These are phyloP conservation scores for Zopfochytrium polystomum DNA, from an alignment of 371 early-diverging fungal genomes.

Conservation along the genomic window DNA sequence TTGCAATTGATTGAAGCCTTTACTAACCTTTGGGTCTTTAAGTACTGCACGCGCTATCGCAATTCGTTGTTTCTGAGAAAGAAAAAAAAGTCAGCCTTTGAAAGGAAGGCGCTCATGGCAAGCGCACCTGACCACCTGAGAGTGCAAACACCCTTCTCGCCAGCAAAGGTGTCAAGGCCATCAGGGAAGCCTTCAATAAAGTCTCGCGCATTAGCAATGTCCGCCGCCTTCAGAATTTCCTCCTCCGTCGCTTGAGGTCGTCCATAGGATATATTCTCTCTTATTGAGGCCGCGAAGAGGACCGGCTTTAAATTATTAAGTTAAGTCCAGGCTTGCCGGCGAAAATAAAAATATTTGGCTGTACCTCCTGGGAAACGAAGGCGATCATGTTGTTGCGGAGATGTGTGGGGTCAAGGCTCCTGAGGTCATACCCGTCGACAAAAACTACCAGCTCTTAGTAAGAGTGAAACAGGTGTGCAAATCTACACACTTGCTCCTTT, in stretches of 20 bases:
- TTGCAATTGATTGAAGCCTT: background rate
- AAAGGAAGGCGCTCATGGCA: background rate
- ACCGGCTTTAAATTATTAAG: conserved; percentile 16
- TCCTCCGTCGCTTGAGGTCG: conserved; percentile 54
- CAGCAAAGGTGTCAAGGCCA: conserved; percentile 77
- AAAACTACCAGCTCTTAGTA: conserved; percentile 7
- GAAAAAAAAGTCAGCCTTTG: background rate
- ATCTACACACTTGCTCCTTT: conserved; percentile 10
- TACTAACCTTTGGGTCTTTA: conserved; percentile 24
- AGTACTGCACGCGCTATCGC: conserved; percentile 36
- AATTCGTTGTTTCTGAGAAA: conserved; percentile 69
- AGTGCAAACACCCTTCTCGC: conserved; percentile 77
- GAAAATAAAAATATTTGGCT: background rate
- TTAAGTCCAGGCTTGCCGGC: background rate
- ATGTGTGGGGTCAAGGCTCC: conserved; percentile 6
- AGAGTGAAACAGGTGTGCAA: background rate
- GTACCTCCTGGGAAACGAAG: conserved; percentile 26
- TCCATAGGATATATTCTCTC: conserved; percentile 44
- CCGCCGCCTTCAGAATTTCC: conserved; percentile 60
- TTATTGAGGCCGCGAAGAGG: conserved; percentile 38
- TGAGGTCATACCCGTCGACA: conserved; percentile 24
- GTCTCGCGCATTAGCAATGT: conserved; percentile 60
- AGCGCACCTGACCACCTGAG: conserved; percentile 68
- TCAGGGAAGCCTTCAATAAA: conserved; percentile 57
- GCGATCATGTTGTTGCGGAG: conserved; percentile 13